Evolutionary conservation across 129 eudicot genomes (phyloP), one percentile per base, ranked within the genome.

Genomic region (Flaveria sonorensis): DNA sequence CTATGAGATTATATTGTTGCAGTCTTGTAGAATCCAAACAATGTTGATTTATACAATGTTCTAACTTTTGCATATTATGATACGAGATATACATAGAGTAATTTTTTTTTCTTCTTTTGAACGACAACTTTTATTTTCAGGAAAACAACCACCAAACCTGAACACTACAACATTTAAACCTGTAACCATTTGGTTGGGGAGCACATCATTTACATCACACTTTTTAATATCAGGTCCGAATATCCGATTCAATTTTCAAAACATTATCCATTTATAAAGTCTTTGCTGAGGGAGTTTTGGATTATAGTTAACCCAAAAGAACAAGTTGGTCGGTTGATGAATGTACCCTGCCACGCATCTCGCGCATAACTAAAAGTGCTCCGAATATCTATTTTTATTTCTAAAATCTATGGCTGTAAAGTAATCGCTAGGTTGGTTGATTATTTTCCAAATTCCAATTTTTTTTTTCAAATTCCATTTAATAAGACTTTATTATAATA

Each of bases 271-370:
- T 6, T 1, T 61, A 61, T 2, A 23, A 36, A 7, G 7, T 21
- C 45, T 74, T 45, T 75, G 60, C 40, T 50, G 5, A 11, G 51
- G 39, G 12, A n/a, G 6, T 45, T 60, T 32, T 78, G 77, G 82
- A 78, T 15, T 57, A 23, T 78, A 24, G 71, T 48, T 62, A 79
- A 50, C 73, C 56, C 52, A 71, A 79, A 72, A 72, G 78, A 5
- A 73, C 30, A 63, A 32, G 73, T 20, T 63, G 83, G 78, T 72
- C 73, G 83, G 78, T 62, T 50, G 67, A 79, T 46, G 47, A n/a
- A 71, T 20, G 72, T 52, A 79, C 83, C 83, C 83, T 60, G 71
- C 83, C 72, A 61, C 51, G 18, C 60, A 74, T 30, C 47, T 69
- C 30, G 51, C 76, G 12, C 52, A 42, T 48, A 36, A 32, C 52